These are phyloP conservation scores for Peronosclerospora sorghi DNA, from an alignment of 352 stramenopile species.

Conservation along the genomic window DNA sequence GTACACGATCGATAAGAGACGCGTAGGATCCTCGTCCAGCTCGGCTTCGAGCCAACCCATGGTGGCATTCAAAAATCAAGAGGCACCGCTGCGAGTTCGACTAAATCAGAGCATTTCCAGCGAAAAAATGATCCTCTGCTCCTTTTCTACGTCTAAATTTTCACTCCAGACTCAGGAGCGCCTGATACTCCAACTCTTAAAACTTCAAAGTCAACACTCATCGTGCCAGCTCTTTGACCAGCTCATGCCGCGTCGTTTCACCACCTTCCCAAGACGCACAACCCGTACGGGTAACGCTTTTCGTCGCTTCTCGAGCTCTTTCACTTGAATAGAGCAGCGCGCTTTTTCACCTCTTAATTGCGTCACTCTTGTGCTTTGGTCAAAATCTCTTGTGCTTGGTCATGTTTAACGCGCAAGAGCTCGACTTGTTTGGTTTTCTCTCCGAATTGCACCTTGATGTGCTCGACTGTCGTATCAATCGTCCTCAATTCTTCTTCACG, in stretches of 20 bases:
- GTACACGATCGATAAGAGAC: conserved; percentile 83
- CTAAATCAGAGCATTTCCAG: conserved; percentile 91
- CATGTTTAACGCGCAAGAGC: conserved; percentile 78
- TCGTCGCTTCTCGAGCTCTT: conserved; percentile 69
- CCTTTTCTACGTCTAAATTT: conserved; percentile 48
- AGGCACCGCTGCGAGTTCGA: conserved; percentile 76
- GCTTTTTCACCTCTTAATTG: conserved; percentile 88
- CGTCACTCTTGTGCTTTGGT: conserved; percentile 85
- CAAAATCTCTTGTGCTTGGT: conserved; percentile 82
- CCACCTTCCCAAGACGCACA: conserved; percentile 88
- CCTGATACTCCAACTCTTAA: too few species aligned
- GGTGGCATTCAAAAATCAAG: conserved; percentile 91
- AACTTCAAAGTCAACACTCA: too few species aligned
- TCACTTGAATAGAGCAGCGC: conserved; percentile 86
- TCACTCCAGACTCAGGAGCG: too few species aligned
- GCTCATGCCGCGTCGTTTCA: conserved; percentile 70
- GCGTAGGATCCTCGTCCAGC: conserved; percentile 72
- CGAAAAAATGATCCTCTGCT: conserved; percentile 75
- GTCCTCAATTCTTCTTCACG: conserved; percentile 88
- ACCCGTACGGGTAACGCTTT: conserved; percentile 79
- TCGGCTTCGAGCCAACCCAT: conserved; percentile 86
- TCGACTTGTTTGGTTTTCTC: conserved; percentile 90
- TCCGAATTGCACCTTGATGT: conserved; percentile 89
- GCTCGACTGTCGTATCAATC: conserved; percentile 81
- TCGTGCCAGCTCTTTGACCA: conserved; percentile 76